Base-by-base conservation (phyloP, 2,329 filamentous ascomycete species). In the Nothopassalora personata region DNA sequence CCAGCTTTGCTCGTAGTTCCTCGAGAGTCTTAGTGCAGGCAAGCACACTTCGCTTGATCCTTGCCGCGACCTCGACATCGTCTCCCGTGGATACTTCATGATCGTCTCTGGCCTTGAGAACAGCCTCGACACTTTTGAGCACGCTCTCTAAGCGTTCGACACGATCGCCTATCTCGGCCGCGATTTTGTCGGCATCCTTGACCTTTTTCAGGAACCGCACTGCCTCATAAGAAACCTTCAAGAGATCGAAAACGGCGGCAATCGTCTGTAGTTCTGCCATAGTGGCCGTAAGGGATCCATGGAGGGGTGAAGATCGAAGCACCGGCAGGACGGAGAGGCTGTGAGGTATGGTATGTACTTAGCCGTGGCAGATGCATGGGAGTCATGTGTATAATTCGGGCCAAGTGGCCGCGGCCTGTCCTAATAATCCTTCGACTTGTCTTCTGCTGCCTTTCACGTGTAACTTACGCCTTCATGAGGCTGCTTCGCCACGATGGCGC, bases 131-230 rank as follows among this genome's bases (percentile, higher is more conserved):
- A 28, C 60, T 58, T 30, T 61, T 53, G 7, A 66, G 52, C 9
- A 67, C 65, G 13, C 58, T 45, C 4, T 52, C 49, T 19, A 66
- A 56, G n/a, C 62, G 52, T 33, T 61, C 47, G 7, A 65, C 39
- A 30, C 61, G 52, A 15, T 65, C 63, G n/a, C 53, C 39, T 0
- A 60, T 48, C 27, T 64, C 64, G 10, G 39, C n/a, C 5, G 64
- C 65, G n/a, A 63, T 62, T 39, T 60, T 62, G 53, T 63, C 61
- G n/a, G 65, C 65, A 58, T 67, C 59, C 33, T 59, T 61, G 18
- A 63, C 60, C 27, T 60, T 60, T 57, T 63, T 64, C 10, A 67
- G 50, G 47, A 67, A 66, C n/a, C 56, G 27, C 27, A 57, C 54
- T 15, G 56, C 58, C 43, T 58, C 51, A 36, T 60, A 55, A 15